Evolutionary conservation across 2,329 filamentous ascomycete species (phyloP).

Genomic region (Aspergillus calidoustus): DNA sequence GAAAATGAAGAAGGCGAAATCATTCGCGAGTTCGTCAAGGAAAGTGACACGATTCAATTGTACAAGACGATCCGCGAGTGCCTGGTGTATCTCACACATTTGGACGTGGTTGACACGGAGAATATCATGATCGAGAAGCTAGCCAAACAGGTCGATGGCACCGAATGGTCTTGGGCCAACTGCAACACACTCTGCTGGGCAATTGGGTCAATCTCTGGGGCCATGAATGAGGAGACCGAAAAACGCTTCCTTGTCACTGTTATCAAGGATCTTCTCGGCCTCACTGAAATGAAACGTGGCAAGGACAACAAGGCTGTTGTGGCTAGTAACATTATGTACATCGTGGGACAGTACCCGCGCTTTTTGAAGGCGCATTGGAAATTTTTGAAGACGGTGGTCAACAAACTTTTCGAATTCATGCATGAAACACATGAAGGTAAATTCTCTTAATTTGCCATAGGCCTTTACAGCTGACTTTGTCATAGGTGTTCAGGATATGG

Average conservation of each 20-base stretch:
- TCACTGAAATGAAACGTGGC: conserved; percentile 98
- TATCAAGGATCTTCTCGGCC: conserved; percentile 93
- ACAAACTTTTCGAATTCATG: conserved; percentile 99
- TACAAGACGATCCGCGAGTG: conserved; percentile 99
- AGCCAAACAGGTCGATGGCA: conserved; percentile 88
- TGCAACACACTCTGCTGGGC: conserved; percentile 99
- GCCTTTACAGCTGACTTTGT: conserved; percentile 34
- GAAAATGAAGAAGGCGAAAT: conserved; percentile 99
- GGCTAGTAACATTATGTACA: conserved; percentile 99
- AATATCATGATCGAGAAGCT: conserved; percentile 99
- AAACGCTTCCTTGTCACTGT: conserved; percentile 98
- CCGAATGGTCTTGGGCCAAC: conserved; percentile 99
- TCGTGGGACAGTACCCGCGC: conserved; percentile 96
- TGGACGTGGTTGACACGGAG: conserved; percentile 97
- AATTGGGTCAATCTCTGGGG: conserved; percentile 96
- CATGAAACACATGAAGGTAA: conserved; percentile 96
- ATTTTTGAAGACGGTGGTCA: conserved; percentile 98
- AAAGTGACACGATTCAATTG: conserved; percentile 97
- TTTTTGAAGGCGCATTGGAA: conserved; percentile 99
- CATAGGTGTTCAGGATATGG: conserved; percentile 95
- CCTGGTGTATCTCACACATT: conserved; percentile 92
- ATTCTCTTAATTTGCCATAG: conserved; percentile 28
- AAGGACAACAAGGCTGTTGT: conserved; percentile 99
- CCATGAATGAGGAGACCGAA: conserved; percentile 99
- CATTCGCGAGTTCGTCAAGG: conserved; percentile 98